phyloP scores from a whole-genome alignment of 805 yeast species.

The Blastobotrys chiropterorum region DNA sequence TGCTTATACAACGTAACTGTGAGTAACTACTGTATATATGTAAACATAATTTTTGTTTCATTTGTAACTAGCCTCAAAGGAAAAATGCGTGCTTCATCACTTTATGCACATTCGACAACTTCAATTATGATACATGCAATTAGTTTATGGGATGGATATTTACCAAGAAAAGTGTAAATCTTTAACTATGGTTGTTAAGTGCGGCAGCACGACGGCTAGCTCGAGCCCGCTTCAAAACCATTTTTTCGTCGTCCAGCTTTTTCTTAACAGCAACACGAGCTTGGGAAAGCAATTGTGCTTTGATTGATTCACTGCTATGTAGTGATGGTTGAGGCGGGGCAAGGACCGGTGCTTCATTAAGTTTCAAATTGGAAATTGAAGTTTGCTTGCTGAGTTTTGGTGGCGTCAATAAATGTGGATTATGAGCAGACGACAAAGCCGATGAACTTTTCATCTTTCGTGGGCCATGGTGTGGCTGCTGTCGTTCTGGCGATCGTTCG shows the following conservation, averaged over 20 bases:
- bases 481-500: not conserved
- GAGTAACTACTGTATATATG: too few relatives aligned
- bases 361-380: not conserved
- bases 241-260: constrained; percentile 19
- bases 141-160: not conserved
- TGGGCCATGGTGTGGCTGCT: not conserved
- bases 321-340: not conserved
- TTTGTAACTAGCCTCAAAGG: too few relatives aligned
- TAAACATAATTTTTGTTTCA: too few relatives aligned
- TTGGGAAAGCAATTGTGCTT: constrained; percentile 20
- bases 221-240: not conserved
- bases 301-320: not conserved
- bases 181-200: not conserved
- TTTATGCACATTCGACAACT: too few relatives aligned
- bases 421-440: not conserved
- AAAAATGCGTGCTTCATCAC: too few relatives aligned
- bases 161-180: not conserved
- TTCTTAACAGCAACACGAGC: constrained; percentile 22
- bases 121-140: not conserved
- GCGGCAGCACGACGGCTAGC: not conserved
- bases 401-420: not conserved
- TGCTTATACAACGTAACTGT: too few relatives aligned
- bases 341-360: not conserved
- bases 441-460: constrained; percentile 2
- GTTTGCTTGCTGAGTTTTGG: not conserved